These are phyloP conservation scores for Colletotrichum ledebouriae DNA, from an alignment of 2,329 filamentous ascomycete species.

Conservation along the genomic window DNA sequence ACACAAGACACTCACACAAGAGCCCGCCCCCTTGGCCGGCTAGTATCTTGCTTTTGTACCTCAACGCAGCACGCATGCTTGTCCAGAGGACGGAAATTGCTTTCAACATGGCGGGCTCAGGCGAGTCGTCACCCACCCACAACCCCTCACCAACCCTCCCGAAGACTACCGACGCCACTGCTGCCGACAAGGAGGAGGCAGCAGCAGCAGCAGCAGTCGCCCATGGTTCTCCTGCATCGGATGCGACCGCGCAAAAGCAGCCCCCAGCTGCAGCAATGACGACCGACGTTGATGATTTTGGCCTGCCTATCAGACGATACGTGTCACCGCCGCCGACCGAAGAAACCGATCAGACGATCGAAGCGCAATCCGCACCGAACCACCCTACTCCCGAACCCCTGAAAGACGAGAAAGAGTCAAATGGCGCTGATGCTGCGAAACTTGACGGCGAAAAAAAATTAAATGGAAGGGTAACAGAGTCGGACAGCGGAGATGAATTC, in stretches of 20 bases:
- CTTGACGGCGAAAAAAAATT: constrained; percentile 14
- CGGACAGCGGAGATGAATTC: constrained; percentile 48
- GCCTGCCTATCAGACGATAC: constrained; percentile 72
- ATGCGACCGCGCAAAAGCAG: constrained; percentile 48
- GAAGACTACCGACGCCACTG: constrained; percentile 37
- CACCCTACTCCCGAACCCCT: constrained; percentile 15
- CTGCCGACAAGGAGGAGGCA: constrained; percentile 44
- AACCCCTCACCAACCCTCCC: constrained; percentile 25
- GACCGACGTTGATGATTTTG: constrained; percentile 77
- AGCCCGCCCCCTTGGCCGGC: constrained; percentile 18
- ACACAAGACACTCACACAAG: constrained; percentile 26
- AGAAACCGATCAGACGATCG: constrained; percentile 33
- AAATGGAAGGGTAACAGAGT: constrained; percentile 42
- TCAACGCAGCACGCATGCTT: constrained; percentile 29
- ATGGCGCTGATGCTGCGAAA: neutral
- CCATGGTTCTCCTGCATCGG: constrained; percentile 42
- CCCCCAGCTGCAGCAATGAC: constrained; percentile 48
- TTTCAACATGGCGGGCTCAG: constrained; percentile 41
- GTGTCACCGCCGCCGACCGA: constrained; percentile 48
- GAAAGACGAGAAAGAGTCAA: constrained; percentile 33
- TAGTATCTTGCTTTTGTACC: constrained; percentile 8
- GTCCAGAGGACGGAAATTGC: constrained; percentile 26
- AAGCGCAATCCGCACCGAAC: constrained; percentile 25
- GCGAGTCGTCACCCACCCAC: constrained; percentile 32
- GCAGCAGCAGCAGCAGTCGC: constrained; percentile 45